Evolutionary conservation across 441 rosid genomes (phyloP), one percentile per base, ranked within the genome.

Genomic region (Mallotus repandus): DNA sequence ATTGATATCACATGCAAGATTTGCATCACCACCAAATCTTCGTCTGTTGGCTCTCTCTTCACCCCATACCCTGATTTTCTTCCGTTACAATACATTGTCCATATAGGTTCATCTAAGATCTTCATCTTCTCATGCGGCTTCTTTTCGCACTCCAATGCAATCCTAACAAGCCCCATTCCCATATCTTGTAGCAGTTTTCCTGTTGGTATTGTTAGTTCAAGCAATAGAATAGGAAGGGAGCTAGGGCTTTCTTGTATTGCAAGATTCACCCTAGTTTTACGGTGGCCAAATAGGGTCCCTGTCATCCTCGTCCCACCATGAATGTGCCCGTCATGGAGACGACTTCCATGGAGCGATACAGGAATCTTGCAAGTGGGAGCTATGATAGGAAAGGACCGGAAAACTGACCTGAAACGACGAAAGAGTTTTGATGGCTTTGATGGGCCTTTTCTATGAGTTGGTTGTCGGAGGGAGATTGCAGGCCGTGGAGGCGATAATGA

Each of bases 121-220:
- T 88, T 88, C 2, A 78, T 86, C 84, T 86, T 92, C 80, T 86
- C 89, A 0, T 78, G 74, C 4, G 86, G 86, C 66, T 80, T 87
- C 75, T 89, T 94, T 71, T 94, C 99, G 18, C 91, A 87, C 70
- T 94, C 99, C 13, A 94, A 57, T 7, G 97, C 96, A 13, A 94
- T 85, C 73, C 97, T 72, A 1, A 91, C 90, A 1, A 89, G 76
- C 29, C 97, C 98, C 66, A 69, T 56, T 16, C 93, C 97, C 81
- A 92, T 89, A 16, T 92, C 96, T 15, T 92, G 91, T 9, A 89
- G 84, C 0, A 94, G 80, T 60, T 89, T 91, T 49, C 92, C 94
- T 0, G 98, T 92, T 0, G 85, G 95, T 1, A 89, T 78, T 9
- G 91, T 91, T 2, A 92, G 76, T 77, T 92, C 96, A 11, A 91